Base-by-base conservation (phyloP, 2,329 filamentous ascomycete genomes). In the Neofusicoccum ribis region DNA sequence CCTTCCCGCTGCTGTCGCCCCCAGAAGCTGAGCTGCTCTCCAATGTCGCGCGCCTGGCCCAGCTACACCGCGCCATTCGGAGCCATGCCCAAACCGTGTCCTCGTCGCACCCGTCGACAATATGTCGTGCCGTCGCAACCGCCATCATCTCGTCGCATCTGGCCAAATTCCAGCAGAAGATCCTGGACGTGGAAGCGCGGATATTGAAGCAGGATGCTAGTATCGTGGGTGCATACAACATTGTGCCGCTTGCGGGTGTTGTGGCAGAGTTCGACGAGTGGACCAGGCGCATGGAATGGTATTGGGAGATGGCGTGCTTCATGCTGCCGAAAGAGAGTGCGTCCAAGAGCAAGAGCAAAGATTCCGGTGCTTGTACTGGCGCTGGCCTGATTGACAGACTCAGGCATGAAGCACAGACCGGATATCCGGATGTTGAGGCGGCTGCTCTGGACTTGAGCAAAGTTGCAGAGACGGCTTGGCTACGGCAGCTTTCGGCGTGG, bases 401-500 rank as follows among this genome's bases (percentile, higher is more conserved):
- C 61, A 86, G 92, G 37, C 80, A 82, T 14, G 91, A 94, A 77
- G 83, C 92, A 63, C 90, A 92, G 75, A 98, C 94, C 6, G 95
- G 95, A 14, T 98, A 96, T 76, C 83, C 87, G 7, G 93, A 97
- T 72, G 88, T 99, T 64, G 92, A 94, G 73, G 86, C 88, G 65
- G 89, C 91, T 44, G 90, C 92, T 0, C 80, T 88, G 68, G 87
- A 89, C 66, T 80, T 98, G 41, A 85, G 92, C n/a, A 85, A 82
- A 14, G 82, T 92, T 23, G 93, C 93, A 0, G 94, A 99, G 79
- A 90, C 87, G 36, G 91, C 93, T 8, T 99, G 95, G 95, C 81
- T 98, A 73, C 91, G 92, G 76, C 93, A 97, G 73, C 84, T 96
- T 11, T 91, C 92, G 3, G 91, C 91, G 31, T 99, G 94, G 94